Evolutionary conservation across 441 rosid genomes (phyloP), one percentile per base, ranked within the genome.

Genomic region (Aquilaria agallochum): DNA sequence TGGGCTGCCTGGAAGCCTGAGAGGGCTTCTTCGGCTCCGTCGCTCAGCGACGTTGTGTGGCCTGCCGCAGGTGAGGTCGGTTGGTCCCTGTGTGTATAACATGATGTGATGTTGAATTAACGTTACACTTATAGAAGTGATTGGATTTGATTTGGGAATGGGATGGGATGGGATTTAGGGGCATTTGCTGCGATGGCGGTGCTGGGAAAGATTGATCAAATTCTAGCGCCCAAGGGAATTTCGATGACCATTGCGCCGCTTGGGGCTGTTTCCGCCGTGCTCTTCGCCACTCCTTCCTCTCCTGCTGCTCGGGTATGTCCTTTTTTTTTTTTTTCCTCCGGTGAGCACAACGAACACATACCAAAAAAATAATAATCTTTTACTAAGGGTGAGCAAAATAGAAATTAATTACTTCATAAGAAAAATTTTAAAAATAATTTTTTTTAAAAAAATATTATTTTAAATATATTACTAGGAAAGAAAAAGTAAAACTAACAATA

Each of bases 151-250:
- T 40, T 60, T 57, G 40, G 0, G 42, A 11, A 49, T 14, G 2
- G 27, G 27, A 20, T 20, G 27, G 27, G 27, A 48, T 63, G 53
- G 50, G 9, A 62, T 55, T 56, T 74, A 91, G 97, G 96, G 32
- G 97, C 91, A 46, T 92, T 92, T 74, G 91, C 83, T 36, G 95
- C 97, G 2, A 92, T 92, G 97, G 97, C 96, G 6, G 55, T 87
- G 68, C 53, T 89, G 65, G 96, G 95, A 70, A 92, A 80, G 78
- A 72, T 92, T 52, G 97, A 92, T 70, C 92, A 89, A 60, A 64
- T 87, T 12, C 65, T 89, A 32, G 80, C 82, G 15, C 71, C 92
- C 0, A 87, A 81, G 67, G 97, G 96, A 59, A 49, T 92, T 50
- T 72, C 95, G 14, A 76, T 87, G 73, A 85, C 95, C 7, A 81